Percentiles rank a stretch among this genome's conserved stretches.
phyloP scores from a whole-genome alignment of 73 alveolate genomes.

The Uronychia binucleata region DNA sequence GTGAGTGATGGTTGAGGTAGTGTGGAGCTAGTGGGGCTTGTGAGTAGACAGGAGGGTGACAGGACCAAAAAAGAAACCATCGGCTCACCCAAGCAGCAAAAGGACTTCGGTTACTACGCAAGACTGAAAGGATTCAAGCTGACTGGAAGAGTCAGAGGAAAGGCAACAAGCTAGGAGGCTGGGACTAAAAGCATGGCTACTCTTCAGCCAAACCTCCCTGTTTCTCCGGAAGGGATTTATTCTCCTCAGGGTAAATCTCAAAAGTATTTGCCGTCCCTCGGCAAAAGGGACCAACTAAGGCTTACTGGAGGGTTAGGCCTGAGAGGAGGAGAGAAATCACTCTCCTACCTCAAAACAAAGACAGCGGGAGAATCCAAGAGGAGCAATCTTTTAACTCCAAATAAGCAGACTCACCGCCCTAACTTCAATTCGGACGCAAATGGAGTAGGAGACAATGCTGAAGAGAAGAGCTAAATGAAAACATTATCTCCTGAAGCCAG shows the following conservation, averaged over 20 bases:
- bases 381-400: background rate
- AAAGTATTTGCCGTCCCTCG: background rate
- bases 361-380: background rate
- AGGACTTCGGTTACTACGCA: conserved; percentile 5
- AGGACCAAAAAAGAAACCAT: conserved; percentile 13
- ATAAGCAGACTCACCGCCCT: background rate
- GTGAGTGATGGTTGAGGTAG: no score
- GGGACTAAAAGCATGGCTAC: background rate
- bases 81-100: background rate
- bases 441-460: no score
- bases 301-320: background rate
- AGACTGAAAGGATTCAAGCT: conserved; percentile 4
- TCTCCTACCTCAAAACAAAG: background rate
- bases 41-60: conserved; percentile 14
- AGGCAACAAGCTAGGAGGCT: background rate
- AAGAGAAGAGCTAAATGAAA: no score
- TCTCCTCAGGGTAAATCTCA: background rate
- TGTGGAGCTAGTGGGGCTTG: conserved; percentile 13
- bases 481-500: no score
- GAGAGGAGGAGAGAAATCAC: background rate
- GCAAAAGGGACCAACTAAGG: background rate
- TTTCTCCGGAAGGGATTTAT: background rate
- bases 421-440: no score
- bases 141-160: background rate
- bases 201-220: background rate